These are phyloP conservation scores for Saccharomycopsis olivae DNA, from an alignment of 805 yeast genomes.

Conservation along the genomic window DNA sequence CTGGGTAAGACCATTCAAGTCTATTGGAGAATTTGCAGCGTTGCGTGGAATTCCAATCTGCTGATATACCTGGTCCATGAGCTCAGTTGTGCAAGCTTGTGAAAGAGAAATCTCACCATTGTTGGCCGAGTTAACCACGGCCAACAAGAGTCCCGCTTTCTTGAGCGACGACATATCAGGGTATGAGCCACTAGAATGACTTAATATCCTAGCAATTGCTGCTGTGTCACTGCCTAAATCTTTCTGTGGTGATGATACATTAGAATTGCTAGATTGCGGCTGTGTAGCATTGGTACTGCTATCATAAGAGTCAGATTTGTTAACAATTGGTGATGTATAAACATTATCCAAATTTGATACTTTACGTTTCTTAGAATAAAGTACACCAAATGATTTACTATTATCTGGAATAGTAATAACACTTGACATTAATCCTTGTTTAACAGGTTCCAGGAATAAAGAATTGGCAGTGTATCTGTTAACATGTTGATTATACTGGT, in stretches of 20 bases:
- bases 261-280: too few species aligned
- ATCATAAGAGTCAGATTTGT: not conserved
- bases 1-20: not conserved
- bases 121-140: conserved; percentile 15
- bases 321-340: not conserved
- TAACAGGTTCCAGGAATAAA: conserved; percentile 14
- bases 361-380: conserved; percentile 16
- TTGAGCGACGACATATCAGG: too few species aligned
- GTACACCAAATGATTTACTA: conserved; percentile 14
- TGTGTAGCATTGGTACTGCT: not conserved
- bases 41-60: not conserved
- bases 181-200: too few species aligned
- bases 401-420: conserved; percentile 18
- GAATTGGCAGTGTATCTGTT: conserved; percentile 15
- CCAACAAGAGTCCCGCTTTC: conserved; percentile 10
- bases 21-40: not conserved
- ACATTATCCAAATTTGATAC: conserved; percentile 9
- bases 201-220: too few species aligned
- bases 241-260: too few species aligned
- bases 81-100: conserved; percentile 23
- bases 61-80: conserved; percentile 17
- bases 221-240: conserved; percentile 6
- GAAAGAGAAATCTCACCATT: conserved; percentile 21
- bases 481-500: conserved; percentile 14
- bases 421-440: conserved; percentile 16